Evolutionary conservation across 768 basidiomycete species (phyloP).

Genomic region (Lyophyllum decastes): DNA sequence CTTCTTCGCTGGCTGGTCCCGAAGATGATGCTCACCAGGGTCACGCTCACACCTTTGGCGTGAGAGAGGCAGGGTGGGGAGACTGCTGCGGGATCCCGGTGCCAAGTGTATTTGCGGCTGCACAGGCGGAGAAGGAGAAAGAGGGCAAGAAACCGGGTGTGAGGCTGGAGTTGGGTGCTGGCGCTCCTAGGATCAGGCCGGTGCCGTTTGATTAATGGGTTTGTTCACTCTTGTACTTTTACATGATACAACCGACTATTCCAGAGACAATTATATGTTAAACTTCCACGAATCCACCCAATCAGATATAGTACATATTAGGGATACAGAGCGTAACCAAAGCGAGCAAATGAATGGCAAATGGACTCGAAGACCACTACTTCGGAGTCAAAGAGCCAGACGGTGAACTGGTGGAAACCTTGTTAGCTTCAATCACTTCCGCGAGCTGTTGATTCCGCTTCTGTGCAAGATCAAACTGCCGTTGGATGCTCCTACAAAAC

Average conservation of each 20-base stretch:
- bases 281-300: background rate
- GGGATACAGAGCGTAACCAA: background rate
- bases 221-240: no score
- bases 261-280: no score
- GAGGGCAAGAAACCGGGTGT: constrained; percentile 36
- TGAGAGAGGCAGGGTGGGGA: constrained; percentile 70
- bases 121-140: constrained; percentile 50
- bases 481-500: constrained; percentile 68
- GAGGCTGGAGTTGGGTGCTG: constrained; percentile 44
- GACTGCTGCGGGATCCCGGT: constrained; percentile 92
- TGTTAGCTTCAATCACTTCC: constrained; percentile 50
- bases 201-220: constrained; percentile 72
- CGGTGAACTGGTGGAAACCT: constrained; percentile 13
- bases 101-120: constrained; percentile 81
- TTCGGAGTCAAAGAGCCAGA: constrained; percentile 14
- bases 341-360: background rate
- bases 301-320: background rate
- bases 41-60: constrained; percentile 52
- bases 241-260: no score
- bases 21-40: constrained; percentile 45
- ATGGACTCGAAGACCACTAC: background rate
- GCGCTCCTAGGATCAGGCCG: constrained; percentile 69
- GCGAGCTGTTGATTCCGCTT: constrained; percentile 65
- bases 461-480: constrained; percentile 78
- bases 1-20: constrained; percentile 2